Conservation (phyloP, 371 early-diverging fungal species). For the Rhizoclosmatium hyalinum region DNA sequence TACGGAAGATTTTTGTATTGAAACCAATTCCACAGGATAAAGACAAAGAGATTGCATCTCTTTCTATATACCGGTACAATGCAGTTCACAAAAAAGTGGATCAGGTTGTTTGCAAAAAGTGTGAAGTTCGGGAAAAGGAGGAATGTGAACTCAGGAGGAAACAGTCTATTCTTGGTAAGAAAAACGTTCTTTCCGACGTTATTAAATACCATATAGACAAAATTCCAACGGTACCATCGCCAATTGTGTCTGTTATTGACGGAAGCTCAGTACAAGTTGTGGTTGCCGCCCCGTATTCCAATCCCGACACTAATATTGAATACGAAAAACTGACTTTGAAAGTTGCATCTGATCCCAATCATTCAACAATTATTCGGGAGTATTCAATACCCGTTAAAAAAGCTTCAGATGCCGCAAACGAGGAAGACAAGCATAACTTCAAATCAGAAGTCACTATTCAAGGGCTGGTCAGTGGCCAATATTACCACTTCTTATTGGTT, state of each 20-base stretch:
- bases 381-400: conserved; percentile 14
- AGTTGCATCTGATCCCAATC: conserved; percentile 21
- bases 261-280: conserved; percentile 31
- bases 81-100: conserved; percentile 56
- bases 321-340: conserved; percentile 16
- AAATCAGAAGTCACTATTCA: conserved; percentile 11
- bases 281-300: conserved; percentile 17
- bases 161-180: conserved; percentile 43
- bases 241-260: conserved; percentile 18
- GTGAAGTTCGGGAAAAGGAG: conserved; percentile 45
- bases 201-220: conserved; percentile 16
- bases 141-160: conserved; percentile 40
- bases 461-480: conserved; percentile 35
- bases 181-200: too few relatives aligned
- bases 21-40: conserved; percentile 44
- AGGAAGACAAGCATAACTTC: conserved; percentile 5
- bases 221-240: conserved; percentile 25
- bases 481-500: conserved; percentile 42
- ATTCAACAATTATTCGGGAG: conserved; percentile 1
- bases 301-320: neutral
- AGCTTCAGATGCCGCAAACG: neutral
- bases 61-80: conserved; percentile 62
- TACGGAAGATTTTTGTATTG: neutral
- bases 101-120: conserved; percentile 46
- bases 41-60: conserved; percentile 57